Base-by-base conservation (phyloP, 129 eudicot genomes). In the Artemisia tridentata region DNA sequence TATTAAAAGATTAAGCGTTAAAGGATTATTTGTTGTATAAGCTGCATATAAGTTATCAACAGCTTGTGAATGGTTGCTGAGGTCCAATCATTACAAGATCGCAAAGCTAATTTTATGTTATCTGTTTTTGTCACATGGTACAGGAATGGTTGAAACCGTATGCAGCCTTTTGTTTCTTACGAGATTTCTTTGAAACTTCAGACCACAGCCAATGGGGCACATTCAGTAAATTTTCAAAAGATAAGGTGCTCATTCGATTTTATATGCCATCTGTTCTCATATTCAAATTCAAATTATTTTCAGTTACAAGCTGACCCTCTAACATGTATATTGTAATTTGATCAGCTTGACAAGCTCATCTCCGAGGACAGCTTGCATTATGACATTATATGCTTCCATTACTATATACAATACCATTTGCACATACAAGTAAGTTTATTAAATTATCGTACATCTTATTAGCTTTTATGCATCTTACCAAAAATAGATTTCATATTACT, bases 121-220 rank as follows among this genome's bases (percentile, higher is more conserved):
- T 60, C 54, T 80, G 20, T 59, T 17, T 29, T 76, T 63, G 21
- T 77, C 65, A 25, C 16, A 64, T 15, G 80, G 20, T 1, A 63
- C 87, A 95, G 99, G 99, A 95, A 54, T 95, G 99, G 99, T 78
- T 95, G 68, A 90, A 76, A 69, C 97, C 99, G 27, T 95, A 95
- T 77, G 99, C 99, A 52, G 99, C 97, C 47, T 95, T 95, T 81
- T 95, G 99, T 81, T 95, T 95, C 55, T 75, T 95, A 43, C 91
- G 97, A 19, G 97, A 95, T 79, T 95, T 95, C 81, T 95, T 95
- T 68, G 99, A 82, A 67, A 95, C 97, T 62, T 88, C 99, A 67
- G 97, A 95, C 73, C 99, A 84, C 84, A 88, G 96, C 62, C 92
- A 95, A 57, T 95, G 99, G 99, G 99, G 99, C 25, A 82, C 85